Conservation (phyloP, 2,329 filamentous ascomycete genomes). For the Colletotrichum orbiculare region DNA sequence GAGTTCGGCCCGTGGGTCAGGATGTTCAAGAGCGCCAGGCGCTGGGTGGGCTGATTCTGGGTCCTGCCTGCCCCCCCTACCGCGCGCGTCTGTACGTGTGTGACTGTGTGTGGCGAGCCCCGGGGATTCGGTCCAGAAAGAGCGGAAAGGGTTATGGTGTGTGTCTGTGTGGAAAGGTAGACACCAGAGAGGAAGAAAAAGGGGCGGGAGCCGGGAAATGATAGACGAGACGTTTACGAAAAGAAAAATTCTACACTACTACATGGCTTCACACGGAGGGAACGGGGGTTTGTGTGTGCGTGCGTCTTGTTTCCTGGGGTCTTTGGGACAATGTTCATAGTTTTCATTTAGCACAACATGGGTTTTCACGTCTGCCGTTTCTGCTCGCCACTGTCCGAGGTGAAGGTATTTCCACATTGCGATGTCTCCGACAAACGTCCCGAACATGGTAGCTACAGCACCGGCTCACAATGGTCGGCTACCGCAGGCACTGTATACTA, state of each 20-base stretch:
- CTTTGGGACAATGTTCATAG: neutral
- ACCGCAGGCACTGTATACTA: too few species aligned
- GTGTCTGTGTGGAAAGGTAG: neutral
- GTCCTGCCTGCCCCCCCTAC: neutral
- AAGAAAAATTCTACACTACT: neutral
- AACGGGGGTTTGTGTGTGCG: neutral
- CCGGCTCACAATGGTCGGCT: too few species aligned
- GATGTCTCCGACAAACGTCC: too few species aligned
- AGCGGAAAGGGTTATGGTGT: neutral
- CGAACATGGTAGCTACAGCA: too few species aligned
- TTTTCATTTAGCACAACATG: neutral
- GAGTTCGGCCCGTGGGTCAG: slow-evolving; percentile 87
- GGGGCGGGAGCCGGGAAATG: neutral
- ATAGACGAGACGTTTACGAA: neutral
- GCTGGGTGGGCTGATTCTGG: slow-evolving; percentile 76
- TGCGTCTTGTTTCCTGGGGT: too few species aligned
- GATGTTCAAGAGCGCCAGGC: slow-evolving; percentile 87
- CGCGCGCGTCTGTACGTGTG: too few species aligned
- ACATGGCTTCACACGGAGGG: slow-evolving; percentile 13
- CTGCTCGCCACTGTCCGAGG: too few species aligned
- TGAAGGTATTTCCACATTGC: too few species aligned
- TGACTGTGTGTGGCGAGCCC: too few species aligned
- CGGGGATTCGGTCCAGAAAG: neutral
- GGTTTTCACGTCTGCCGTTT: neutral
- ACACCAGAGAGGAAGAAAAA: neutral